Percentiles rank a stretch among this genome's conserved stretches.
phyloP scores from a whole-genome alignment of 805 yeast genomes.

The Lachancea waltii region DNA sequence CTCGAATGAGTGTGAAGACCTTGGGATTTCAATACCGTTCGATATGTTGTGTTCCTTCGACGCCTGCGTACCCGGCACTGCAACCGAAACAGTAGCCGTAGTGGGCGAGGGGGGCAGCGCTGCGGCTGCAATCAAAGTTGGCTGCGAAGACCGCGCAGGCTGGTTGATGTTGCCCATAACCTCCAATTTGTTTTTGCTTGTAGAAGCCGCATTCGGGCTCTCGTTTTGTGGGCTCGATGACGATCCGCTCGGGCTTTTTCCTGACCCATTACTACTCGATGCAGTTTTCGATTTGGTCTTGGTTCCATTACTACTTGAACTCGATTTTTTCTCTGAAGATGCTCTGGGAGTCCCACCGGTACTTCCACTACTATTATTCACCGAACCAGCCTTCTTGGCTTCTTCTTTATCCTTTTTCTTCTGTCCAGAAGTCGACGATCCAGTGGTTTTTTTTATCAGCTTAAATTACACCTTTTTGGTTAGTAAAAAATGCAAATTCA shows the following conservation, averaged over 20 bases:
- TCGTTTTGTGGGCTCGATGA: constrained; percentile 3
- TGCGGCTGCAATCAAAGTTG: constrained; percentile 26
- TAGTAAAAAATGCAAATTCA: constrained; percentile 2
- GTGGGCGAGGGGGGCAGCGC: constrained; percentile 16
- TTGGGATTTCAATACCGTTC: constrained; percentile 31
- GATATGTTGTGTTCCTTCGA: constrained; percentile 21
- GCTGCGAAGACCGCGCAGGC: constrained; percentile 13
- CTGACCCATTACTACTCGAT: constrained; percentile 1
- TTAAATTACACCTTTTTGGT: constrained; percentile 10
- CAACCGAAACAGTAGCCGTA: constrained; percentile 11
- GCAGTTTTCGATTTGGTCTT: constrained; percentile 5
- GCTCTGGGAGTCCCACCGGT: constrained; percentile 4
- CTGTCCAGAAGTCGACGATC: constrained; percentile 32
- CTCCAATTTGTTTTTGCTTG: constrained; percentile 6
- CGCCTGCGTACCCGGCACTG: constrained; percentile 13
- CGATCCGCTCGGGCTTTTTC: constrained; percentile 6
- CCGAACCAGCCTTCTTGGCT: constrained; percentile 18
- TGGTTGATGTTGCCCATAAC: constrained; percentile 8
- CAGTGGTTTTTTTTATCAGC: constrained; percentile 33
- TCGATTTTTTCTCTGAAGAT: constrained; percentile 10
- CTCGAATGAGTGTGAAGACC: constrained; percentile 47
- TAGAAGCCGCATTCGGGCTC: constrained; percentile 1
- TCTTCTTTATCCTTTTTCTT: constrained; percentile 38
- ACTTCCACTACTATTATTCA: constrained; percentile 14
- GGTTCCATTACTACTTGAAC: not conserved